Base-by-base conservation (phyloP, 352 stramenopile genomes). In the Phytophthora pluvialis region DNA sequence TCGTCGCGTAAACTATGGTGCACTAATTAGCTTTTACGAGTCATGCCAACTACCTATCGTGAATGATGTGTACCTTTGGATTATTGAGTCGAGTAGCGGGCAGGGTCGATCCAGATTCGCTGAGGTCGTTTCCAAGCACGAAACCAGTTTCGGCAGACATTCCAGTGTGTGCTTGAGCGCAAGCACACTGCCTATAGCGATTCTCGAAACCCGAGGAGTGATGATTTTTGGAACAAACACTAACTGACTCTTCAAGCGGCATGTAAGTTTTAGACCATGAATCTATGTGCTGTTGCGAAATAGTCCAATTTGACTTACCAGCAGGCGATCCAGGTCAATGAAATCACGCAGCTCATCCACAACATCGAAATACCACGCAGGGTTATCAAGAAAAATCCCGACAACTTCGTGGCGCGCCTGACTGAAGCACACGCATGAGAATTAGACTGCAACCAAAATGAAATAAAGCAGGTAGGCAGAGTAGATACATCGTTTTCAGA, bases 131-230 rank as follows among this genome's bases (percentile, higher is more conserved):
- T 81, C 62, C 40, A 96, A 73, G 36, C 79, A 88, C 13, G 73
- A 58, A 15, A 78, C 56, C 15, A 96, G 59, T 26, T 70, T 74
- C 29, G 88, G 86, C 9, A 94, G 44, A 11, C 74, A 75, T 53
- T 90, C 86, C 40, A 96, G 65, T n/a, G 76, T 86, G 47, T 92
- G 84, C 62, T 95, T 96, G n/a, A 96, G 62, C 4, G 85, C 81
- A 64, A 96, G 90, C 28, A 94, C 75, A 52, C 87, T 96, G 28
- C 75, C 77, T 33, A 95, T 90, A 5, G 84, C 78, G 38, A 90
- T 82, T 43, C 83, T 72, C 28, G 87, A 94, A 25, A 87, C 62
- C 32, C 73, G 75, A 35, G 83, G 81, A 7, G 83, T 94, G 47
- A 93, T 83, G 25, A 87, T 64, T 76, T 90, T 94, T 3, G 88